Percentiles rank a stretch among this genome's conserved stretches.
These are phyloP conservation scores for Cymbopogon flexuosus DNA, from an alignment of 202 grass and related monocot genomes.

Conservation along the genomic window DNA sequence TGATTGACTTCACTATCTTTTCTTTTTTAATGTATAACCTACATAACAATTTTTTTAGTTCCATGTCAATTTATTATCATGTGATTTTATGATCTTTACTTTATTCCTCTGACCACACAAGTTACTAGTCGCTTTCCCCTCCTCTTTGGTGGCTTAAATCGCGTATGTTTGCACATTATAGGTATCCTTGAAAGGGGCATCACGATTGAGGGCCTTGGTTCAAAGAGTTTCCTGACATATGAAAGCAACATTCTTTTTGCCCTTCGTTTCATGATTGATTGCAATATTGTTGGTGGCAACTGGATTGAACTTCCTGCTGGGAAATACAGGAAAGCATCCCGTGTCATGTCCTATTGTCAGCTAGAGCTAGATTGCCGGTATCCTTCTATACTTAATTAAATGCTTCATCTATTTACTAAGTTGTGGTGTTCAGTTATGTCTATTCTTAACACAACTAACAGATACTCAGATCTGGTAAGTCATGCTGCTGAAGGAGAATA, in stretches of 20 bases:
- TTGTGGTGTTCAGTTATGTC: neutral
- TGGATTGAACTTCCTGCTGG: slow-evolving; percentile 87
- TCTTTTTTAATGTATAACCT: neutral
- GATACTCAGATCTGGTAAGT: slow-evolving; percentile 84
- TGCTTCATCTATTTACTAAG: slow-evolving; percentile 14
- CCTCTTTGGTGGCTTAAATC: neutral
- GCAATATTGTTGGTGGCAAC: slow-evolving; percentile 90
- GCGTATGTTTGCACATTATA: slow-evolving; percentile 35
- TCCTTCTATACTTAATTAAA: slow-evolving; percentile 59
- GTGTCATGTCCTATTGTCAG: slow-evolving; percentile 74
- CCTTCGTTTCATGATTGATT: slow-evolving; percentile 95
- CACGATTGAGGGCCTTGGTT: slow-evolving; percentile 72
- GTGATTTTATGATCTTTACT: neutral
- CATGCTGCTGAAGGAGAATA: slow-evolving; percentile 74
- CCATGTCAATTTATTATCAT: slow-evolving; percentile 16
- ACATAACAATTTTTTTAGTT: neutral
- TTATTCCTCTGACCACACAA: neutral
- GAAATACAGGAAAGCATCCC: slow-evolving; percentile 75
- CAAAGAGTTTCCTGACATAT: slow-evolving; percentile 85
- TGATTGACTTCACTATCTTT: neutral
- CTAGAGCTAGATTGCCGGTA: slow-evolving; percentile 88
- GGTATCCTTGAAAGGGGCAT: slow-evolving; percentile 95
- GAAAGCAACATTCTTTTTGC: slow-evolving; percentile 99
- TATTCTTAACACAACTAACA: slow-evolving; percentile 50
- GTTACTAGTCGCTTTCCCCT: neutral